These are phyloP conservation scores for Wickerhamomyces silvicola DNA, from an alignment of 805 yeast genomes.

Conservation along the genomic window DNA sequence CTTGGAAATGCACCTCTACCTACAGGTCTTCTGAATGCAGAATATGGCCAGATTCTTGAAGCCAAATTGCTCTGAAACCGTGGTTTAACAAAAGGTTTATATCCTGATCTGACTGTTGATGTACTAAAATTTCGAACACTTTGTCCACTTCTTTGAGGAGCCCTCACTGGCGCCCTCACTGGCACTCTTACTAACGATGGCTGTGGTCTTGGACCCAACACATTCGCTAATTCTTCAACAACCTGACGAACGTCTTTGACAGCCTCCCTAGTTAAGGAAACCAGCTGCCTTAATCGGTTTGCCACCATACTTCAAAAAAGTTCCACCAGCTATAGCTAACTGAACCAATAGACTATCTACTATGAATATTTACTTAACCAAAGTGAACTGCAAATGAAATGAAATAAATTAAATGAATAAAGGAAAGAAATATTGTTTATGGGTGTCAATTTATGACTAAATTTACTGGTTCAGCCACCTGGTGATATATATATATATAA, in stretches of 20 bases:
- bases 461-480: too few relatives aligned
- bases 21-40: constrained; percentile 18
- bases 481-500: too few relatives aligned
- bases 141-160: too few relatives aligned
- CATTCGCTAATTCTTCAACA: constrained; percentile 37
- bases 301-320: constrained; percentile 25
- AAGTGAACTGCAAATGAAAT: too few relatives aligned
- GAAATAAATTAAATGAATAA: too few relatives aligned
- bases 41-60: constrained; percentile 18
- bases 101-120: too few relatives aligned
- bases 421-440: too few relatives aligned
- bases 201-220: constrained; percentile 27
- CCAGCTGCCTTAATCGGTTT: constrained; percentile 34
- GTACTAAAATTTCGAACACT: constrained; percentile 26
- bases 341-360: too few relatives aligned
- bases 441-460: too few relatives aligned
- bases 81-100: constrained; percentile 2
- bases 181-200: constrained; percentile 34
- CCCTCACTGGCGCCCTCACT: too few relatives aligned
- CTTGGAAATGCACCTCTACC: constrained; percentile 22
- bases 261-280: constrained; percentile 38
- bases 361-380: too few relatives aligned
- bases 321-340: too few relatives aligned
- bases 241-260: constrained; percentile 41
- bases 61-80: constrained; percentile 4